Percentiles rank a stretch among this genome's conserved stretches.
Evolutionary conservation across 2,329 filamentous ascomycete genomes (phyloP).

Genomic region (Botrytis cinerea): DNA sequence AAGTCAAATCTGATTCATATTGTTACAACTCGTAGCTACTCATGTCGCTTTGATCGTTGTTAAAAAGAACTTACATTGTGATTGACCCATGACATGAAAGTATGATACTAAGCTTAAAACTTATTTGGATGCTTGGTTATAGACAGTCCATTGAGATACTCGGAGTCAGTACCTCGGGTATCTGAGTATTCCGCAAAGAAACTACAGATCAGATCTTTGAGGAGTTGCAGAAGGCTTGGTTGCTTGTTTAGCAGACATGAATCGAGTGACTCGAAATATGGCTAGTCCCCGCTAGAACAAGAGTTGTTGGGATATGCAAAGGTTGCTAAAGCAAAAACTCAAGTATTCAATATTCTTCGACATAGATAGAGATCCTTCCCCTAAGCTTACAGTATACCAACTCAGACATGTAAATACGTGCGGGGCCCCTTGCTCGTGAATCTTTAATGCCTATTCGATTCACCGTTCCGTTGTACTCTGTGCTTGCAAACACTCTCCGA

Average conservation of each 20-base stretch:
- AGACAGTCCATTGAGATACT: background rate
- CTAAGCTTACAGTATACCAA: background rate
- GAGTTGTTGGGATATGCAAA: background rate
- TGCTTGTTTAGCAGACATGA: background rate
- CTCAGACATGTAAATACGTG: background rate
- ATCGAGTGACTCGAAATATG: background rate
- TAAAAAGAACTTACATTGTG: background rate
- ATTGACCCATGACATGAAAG: constrained; percentile 1
- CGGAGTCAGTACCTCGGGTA: background rate
- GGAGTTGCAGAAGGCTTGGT: background rate
- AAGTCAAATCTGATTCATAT: background rate
- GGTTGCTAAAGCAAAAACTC: background rate
- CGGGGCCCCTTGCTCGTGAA: background rate
- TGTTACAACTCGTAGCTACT: background rate
- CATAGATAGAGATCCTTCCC: background rate
- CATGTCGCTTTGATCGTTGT: background rate
- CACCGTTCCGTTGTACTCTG: background rate
- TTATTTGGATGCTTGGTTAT: background rate
- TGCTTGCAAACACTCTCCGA: background rate
- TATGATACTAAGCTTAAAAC: background rate
- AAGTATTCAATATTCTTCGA: background rate
- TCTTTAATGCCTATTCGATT: background rate
- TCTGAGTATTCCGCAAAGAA: background rate
- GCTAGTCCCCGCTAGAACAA: background rate
- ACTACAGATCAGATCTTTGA: background rate